Evolutionary conservation across 176 grass and related monocot genomes (phyloP).

Genomic region (Alopecurus myosuroides): DNA sequence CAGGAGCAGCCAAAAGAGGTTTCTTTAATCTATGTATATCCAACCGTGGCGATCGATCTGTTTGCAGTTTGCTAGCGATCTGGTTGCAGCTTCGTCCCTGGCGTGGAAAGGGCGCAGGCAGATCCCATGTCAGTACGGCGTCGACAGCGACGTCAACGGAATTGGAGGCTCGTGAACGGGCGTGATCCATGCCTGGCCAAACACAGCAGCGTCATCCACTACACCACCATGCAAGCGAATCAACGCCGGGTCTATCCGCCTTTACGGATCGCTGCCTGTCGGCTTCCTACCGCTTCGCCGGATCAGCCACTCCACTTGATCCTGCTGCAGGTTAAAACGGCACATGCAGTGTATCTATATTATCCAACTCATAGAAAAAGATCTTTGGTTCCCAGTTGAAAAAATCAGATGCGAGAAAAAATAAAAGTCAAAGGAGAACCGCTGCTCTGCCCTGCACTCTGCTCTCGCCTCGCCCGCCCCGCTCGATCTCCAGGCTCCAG

Average conservation of each 20-base stretch:
- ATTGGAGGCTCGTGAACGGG: background rate
- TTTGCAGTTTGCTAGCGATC: no score
- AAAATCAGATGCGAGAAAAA: no score
- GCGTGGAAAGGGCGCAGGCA: constrained; percentile 14
- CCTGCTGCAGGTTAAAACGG: background rate
- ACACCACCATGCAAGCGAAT: background rate
- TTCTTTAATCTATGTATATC: background rate
- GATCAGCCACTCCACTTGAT: background rate
- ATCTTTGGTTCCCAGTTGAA: background rate
- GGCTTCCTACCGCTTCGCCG: background rate
- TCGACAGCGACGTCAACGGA: constrained; percentile 5
- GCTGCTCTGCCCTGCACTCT: no score
- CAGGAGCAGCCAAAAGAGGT: background rate
- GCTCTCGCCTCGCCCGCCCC: no score
- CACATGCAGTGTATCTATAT: background rate
- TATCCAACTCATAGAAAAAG: background rate
- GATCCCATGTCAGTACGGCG: background rate
- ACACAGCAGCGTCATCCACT: background rate
- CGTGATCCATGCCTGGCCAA: constrained; percentile 1
- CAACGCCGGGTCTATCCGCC: background rate
- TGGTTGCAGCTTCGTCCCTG: background rate
- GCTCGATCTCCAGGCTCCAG: no score
- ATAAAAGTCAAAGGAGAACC: no score
- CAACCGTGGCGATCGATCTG: background rate
- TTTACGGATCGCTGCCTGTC: background rate